These are phyloP conservation scores for Trametes cingulata DNA, from an alignment of 768 basidiomycete species.

Conservation along the genomic window DNA sequence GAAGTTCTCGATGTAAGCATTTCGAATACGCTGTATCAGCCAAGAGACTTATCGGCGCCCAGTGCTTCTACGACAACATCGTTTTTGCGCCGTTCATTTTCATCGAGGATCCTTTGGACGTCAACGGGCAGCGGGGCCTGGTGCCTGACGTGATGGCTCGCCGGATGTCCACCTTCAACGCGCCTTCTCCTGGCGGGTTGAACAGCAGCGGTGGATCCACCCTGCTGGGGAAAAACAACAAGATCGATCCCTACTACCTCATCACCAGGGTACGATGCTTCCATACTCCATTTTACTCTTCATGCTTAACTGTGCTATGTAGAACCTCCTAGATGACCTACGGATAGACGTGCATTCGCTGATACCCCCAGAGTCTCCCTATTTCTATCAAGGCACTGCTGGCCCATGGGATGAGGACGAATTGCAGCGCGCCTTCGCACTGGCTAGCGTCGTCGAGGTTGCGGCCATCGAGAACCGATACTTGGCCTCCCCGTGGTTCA, in stretches of 20 bases:
- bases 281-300: background rate
- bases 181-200: slow-evolving; percentile 29
- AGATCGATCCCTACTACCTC: slow-evolving; percentile 90
- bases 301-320: slow-evolving; percentile 9
- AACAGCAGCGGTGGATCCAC: slow-evolving; percentile 35
- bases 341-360: slow-evolving; percentile 62
- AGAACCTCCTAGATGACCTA: slow-evolving; percentile 70
- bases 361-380: slow-evolving; percentile 65
- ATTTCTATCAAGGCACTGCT: slow-evolving; percentile 62
- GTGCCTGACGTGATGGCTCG: slow-evolving; percentile 43
- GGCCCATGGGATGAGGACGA: slow-evolving; percentile 69
- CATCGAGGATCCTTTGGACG: slow-evolving; percentile 85
- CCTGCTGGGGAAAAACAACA: slow-evolving; percentile 57
- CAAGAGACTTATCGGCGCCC: slow-evolving; percentile 5
- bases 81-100: slow-evolving; percentile 96
- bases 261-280: slow-evolving; percentile 66
- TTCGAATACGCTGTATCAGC: background rate
- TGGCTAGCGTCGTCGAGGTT: slow-evolving; percentile 60
- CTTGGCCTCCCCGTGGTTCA: slow-evolving; percentile 42
- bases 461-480: slow-evolving; percentile 43
- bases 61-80: slow-evolving; percentile 98
- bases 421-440: slow-evolving; percentile 63
- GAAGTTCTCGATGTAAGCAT: slow-evolving; percentile 82
- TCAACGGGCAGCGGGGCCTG: slow-evolving; percentile 55
- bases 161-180: slow-evolving; percentile 41